Percentiles rank a stretch among this genome's conserved stretches.
Conservation (phyloP, 148 eudicot species). For the Drosera capensis region DNA sequence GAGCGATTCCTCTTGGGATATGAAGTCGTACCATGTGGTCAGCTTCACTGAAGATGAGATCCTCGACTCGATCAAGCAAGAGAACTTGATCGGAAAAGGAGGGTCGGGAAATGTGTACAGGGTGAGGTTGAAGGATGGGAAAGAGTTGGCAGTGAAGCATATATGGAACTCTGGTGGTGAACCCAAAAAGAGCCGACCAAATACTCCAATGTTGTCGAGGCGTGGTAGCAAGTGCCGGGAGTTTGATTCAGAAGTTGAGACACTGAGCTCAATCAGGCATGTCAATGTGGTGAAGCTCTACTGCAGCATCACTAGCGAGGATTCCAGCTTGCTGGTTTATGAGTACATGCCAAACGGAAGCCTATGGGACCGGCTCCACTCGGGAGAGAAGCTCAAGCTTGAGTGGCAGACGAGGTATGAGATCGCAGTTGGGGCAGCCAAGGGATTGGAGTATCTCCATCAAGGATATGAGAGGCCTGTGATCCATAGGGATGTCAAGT, state of each 20-base stretch:
- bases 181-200: conserved; percentile 17
- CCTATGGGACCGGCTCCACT: conserved; percentile 68
- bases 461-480: conserved; percentile 71
- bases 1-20: conserved; percentile 64
- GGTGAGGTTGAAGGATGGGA: conserved; percentile 37
- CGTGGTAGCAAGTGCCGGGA: conserved; percentile 26
- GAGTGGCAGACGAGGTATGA: conserved; percentile 78
- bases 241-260: conserved; percentile 73
- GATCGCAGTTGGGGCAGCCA: conserved; percentile 74
- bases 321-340: conserved; percentile 80
- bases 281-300: conserved; percentile 75
- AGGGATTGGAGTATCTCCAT: conserved; percentile 79
- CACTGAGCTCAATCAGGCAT: conserved; percentile 80
- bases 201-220: conserved; percentile 43
- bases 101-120: conserved; percentile 82
- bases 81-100: conserved; percentile 83
- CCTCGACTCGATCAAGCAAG: conserved; percentile 56
- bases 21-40: conserved; percentile 70
- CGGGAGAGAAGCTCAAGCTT: conserved; percentile 22
- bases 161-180: conserved; percentile 39
- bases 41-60: conserved; percentile 72
- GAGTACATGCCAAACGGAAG: conserved; percentile 89
- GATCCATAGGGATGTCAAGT: conserved; percentile 86
- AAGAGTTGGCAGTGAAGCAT: conserved; percentile 76
- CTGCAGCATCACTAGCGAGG: conserved; percentile 81